Evolutionary conservation across 306 rosid genomes (phyloP).

Genomic region (Urtica urens): DNA sequence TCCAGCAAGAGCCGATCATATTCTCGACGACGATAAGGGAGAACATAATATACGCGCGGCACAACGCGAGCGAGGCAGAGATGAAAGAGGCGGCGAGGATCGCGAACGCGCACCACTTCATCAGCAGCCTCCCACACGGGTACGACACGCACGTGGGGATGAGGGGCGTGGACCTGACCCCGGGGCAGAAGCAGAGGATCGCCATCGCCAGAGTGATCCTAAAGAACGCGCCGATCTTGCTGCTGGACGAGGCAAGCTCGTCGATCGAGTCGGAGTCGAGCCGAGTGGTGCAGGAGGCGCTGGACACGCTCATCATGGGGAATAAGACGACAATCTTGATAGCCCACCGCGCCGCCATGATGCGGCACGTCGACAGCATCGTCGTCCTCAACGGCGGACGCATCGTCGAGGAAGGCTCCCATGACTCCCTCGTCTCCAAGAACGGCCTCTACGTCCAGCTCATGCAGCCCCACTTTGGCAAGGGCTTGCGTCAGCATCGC

Average conservation of each 20-base stretch:
- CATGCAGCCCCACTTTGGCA: slow-evolving; percentile 98
- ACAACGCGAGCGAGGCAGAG: slow-evolving; percentile 98
- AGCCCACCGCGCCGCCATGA: slow-evolving; percentile 98
- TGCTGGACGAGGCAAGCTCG: slow-evolving; percentile 97
- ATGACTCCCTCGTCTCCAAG: slow-evolving; percentile 69
- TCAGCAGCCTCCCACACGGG: slow-evolving; percentile 96
- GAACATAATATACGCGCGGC: slow-evolving; percentile 95
- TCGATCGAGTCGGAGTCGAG: slow-evolving; percentile 97
- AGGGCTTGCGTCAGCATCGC: slow-evolving; percentile 87
- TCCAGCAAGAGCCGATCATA: slow-evolving; percentile 97
- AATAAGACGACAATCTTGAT: slow-evolving; percentile 96
- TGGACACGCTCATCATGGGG: slow-evolving; percentile 96
- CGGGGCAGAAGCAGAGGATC: slow-evolving; percentile 98
- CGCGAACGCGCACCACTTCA: slow-evolving; percentile 98
- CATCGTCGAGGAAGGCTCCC: slow-evolving; percentile 91
- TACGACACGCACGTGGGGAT: slow-evolving; percentile 98
- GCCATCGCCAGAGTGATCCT: slow-evolving; percentile 92
- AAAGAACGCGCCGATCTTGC: slow-evolving; percentile 87
- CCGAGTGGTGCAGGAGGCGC: slow-evolving; percentile 98
- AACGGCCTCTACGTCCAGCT: slow-evolving; percentile 85
- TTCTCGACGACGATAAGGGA: slow-evolving; percentile 95
- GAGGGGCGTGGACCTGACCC: slow-evolving; percentile 98
- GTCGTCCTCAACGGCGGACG: slow-evolving; percentile 99
- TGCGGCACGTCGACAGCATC: slow-evolving; percentile 94
- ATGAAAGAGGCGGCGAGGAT: slow-evolving; percentile 97